Evolutionary conservation across 768 basidiomycete species (phyloP).

Genomic region (Hericium coralloides): DNA sequence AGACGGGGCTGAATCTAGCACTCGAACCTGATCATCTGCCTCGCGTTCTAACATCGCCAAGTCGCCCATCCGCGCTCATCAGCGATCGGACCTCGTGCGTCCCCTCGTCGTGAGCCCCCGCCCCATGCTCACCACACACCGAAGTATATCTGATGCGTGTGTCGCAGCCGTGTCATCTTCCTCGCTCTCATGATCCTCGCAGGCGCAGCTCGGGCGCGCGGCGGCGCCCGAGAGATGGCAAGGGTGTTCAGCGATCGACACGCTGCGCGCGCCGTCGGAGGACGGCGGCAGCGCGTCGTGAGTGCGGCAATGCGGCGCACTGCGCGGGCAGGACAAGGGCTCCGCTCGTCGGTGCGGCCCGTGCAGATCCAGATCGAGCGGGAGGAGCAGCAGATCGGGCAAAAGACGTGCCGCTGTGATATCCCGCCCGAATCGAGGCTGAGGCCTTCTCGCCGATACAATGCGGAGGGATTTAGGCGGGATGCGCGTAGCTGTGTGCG

Average conservation of each 20-base stretch:
- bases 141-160: not conserved
- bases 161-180: not conserved
- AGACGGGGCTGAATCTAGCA: not conserved
- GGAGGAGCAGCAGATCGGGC: slow-evolving; percentile 30
- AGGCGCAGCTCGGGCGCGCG: not conserved
- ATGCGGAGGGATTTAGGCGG: too few relatives aligned
- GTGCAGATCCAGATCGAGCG: slow-evolving; percentile 66
- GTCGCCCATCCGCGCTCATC: not conserved
- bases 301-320: slow-evolving; percentile 69
- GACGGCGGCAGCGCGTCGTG: slow-evolving; percentile 46
- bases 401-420: not conserved
- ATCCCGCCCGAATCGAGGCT: slow-evolving; percentile 23
- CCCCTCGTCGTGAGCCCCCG: not conserved
- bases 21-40: not conserved
- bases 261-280: too few relatives aligned
- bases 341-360: slow-evolving; percentile 75
- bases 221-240: too few relatives aligned
- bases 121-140: not conserved
- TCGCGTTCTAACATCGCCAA: not conserved
- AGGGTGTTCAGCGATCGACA: too few relatives aligned
- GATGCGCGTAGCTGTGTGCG: too few relatives aligned
- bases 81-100: not conserved
- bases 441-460: too few relatives aligned
- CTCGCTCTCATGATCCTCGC: not conserved
- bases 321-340: slow-evolving; percentile 66